Evolutionary conservation across 2,329 filamentous ascomycete genomes (phyloP).

Genomic region (Epichloe sibirici): DNA sequence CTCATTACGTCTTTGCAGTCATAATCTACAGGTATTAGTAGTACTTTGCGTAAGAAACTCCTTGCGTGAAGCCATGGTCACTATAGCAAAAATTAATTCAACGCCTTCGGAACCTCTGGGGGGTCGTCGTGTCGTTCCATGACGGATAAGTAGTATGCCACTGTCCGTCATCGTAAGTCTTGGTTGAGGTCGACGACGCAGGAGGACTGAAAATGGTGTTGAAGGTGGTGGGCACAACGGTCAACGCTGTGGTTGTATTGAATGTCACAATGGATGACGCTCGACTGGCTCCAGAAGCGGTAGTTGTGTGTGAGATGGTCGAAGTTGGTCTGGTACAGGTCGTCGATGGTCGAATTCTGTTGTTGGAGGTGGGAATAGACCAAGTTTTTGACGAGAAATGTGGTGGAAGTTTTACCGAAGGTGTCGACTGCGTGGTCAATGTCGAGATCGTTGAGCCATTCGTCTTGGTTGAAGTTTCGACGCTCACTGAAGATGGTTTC

Average conservation of each 20-base stretch:
- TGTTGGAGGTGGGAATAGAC: constrained; percentile 2
- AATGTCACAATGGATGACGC: not conserved
- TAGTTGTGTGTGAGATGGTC: not conserved
- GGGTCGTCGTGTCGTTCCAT: constrained; percentile 26
- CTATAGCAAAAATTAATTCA: not conserved
- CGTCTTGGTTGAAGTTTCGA: not conserved
- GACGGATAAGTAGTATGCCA: constrained; percentile 35
- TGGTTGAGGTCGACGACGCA: constrained; percentile 11
- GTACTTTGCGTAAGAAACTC: not conserved
- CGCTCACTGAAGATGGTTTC: not conserved
- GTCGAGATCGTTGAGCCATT: not conserved
- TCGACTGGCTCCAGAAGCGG: not conserved
- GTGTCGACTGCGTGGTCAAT: not conserved
- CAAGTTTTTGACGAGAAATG: constrained; percentile 2
- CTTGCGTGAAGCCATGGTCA: too few relatives aligned
- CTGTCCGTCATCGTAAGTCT: constrained; percentile 28
- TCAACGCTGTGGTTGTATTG: not conserved
- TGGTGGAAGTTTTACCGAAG: not conserved
- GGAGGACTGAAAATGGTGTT: constrained; percentile 2
- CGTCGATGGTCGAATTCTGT: constrained; percentile 1
- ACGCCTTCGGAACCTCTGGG: not conserved
- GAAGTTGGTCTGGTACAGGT: not conserved
- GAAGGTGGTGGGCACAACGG: not conserved
- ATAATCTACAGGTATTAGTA: not conserved
- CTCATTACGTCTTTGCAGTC: not conserved